phyloP scores from a whole-genome alignment of 2,329 filamentous ascomycete genomes.

The Alternaria triticina region DNA sequence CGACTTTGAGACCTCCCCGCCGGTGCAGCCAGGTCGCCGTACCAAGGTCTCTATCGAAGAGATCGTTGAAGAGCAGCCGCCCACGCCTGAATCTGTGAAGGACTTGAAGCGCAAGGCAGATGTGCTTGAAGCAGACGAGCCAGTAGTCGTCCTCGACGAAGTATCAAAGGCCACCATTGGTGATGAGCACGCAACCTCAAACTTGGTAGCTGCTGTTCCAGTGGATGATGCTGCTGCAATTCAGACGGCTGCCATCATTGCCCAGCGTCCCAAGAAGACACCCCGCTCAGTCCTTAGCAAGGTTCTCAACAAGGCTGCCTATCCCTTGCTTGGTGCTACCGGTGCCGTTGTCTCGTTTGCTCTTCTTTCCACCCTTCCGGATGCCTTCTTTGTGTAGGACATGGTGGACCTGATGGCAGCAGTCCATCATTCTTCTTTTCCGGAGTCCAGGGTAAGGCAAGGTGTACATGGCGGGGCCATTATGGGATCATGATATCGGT shows the following conservation, averaged over 20 bases:
- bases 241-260: slow-evolving; percentile 15
- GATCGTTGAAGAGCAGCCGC: slow-evolving; percentile 43
- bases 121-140: slow-evolving; percentile 24
- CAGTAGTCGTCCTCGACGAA: neutral
- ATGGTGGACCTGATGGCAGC: neutral
- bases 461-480: slow-evolving; percentile 1
- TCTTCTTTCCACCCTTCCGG: slow-evolving; percentile 29
- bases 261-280: slow-evolving; percentile 27
- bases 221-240: neutral
- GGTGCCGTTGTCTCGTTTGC: slow-evolving; percentile 28
- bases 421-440: neutral
- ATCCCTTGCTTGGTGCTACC: slow-evolving; percentile 21
- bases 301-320: slow-evolving; percentile 20
- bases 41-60: slow-evolving; percentile 42
- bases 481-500: neutral
- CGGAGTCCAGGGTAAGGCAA: neutral
- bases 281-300: slow-evolving; percentile 22
- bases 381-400: slow-evolving; percentile 25
- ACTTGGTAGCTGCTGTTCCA: neutral
- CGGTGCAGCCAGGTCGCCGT: slow-evolving; percentile 25
- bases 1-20: slow-evolving; percentile 10
- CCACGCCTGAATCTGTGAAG: slow-evolving; percentile 36
- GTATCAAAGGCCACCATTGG: neutral
- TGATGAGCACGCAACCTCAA: neutral
- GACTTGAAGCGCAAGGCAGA: slow-evolving; percentile 44